These are phyloP conservation scores for Phytophthora ramorum DNA, from an alignment of 352 stramenopile species.

Conservation along the genomic window DNA sequence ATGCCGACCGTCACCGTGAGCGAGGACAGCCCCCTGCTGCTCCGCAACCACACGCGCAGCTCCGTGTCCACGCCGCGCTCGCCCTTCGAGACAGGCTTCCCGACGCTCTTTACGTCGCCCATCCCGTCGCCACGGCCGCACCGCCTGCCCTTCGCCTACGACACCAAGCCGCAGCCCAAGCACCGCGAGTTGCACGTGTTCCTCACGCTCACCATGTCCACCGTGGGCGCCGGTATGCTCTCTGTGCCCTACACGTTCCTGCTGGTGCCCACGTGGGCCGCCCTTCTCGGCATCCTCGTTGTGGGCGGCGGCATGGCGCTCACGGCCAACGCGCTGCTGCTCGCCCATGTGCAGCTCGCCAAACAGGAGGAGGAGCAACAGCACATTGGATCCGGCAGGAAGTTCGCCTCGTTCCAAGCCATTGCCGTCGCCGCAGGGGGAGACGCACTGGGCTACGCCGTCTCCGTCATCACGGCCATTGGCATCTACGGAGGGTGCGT, in stretches of 20 bases:
- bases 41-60: conserved; percentile 16
- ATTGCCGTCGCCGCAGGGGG: conserved; percentile 65
- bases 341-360: conserved; percentile 62
- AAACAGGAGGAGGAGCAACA: conserved; percentile 47
- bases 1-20: conserved; percentile 29
- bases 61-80: conserved; percentile 50
- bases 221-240: conserved; percentile 75
- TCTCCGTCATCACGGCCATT: conserved; percentile 70
- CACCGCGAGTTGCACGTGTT: conserved; percentile 72
- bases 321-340: conserved; percentile 64
- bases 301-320: conserved; percentile 66
- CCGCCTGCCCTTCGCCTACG: conserved; percentile 57
- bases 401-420: conserved; percentile 69
- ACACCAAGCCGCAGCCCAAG: conserved; percentile 34
- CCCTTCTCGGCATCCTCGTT: conserved; percentile 47
- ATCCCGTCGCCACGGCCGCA: conserved; percentile 62
- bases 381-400: conserved; percentile 57
- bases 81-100: conserved; percentile 78
- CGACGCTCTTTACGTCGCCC: conserved; percentile 66
- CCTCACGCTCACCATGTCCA: conserved; percentile 80
- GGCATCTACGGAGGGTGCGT: conserved; percentile 80
- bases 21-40: conserved; percentile 36
- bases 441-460: conserved; percentile 59
- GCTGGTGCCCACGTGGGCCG: conserved; percentile 48
- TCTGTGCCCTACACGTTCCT: conserved; percentile 79